These are phyloP conservation scores for Chrysoporthe austroafricana DNA, from an alignment of 2,329 filamentous ascomycete species.

Conservation along the genomic window DNA sequence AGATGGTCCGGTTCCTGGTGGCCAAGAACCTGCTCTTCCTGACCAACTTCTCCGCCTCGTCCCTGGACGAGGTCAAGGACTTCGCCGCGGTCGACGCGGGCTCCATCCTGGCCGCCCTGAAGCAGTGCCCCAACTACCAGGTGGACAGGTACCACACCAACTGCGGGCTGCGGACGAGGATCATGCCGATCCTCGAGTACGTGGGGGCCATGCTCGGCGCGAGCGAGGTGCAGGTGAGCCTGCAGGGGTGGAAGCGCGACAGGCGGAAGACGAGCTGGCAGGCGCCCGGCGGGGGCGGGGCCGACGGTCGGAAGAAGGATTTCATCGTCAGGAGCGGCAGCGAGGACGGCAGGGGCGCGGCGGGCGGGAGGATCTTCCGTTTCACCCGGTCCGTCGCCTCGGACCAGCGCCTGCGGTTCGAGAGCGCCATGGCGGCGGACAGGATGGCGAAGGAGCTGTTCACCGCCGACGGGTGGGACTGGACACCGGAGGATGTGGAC, in stretches of 20 bases:
- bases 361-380: constrained; percentile 42
- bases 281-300: constrained; percentile 27
- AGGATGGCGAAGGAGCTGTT: constrained; percentile 58
- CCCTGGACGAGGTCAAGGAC: constrained; percentile 49
- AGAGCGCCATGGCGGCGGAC: constrained; percentile 54
- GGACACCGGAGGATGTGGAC: constrained; percentile 54
- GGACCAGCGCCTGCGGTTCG: constrained; percentile 54
- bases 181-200: constrained; percentile 69
- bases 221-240: constrained; percentile 47
- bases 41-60: constrained; percentile 55
- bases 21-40: constrained; percentile 64
- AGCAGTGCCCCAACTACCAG: constrained; percentile 73
- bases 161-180: constrained; percentile 69
- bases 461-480: constrained; percentile 61
- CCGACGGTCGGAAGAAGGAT: constrained; percentile 17
- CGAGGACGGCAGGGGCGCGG: constrained; percentile 5
- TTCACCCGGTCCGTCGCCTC: constrained; percentile 56
- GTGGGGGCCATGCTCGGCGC: constrained; percentile 61
- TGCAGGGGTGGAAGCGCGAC: constrained; percentile 51
- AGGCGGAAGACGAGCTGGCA: constrained; percentile 48
- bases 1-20: constrained; percentile 73
- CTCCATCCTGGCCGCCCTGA: constrained; percentile 61
- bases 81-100: constrained; percentile 64
- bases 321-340: constrained; percentile 29
- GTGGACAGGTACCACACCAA: constrained; percentile 74